phyloP scores from a whole-genome alignment of 345 rosid genomes.

The Lepidium africanum region DNA sequence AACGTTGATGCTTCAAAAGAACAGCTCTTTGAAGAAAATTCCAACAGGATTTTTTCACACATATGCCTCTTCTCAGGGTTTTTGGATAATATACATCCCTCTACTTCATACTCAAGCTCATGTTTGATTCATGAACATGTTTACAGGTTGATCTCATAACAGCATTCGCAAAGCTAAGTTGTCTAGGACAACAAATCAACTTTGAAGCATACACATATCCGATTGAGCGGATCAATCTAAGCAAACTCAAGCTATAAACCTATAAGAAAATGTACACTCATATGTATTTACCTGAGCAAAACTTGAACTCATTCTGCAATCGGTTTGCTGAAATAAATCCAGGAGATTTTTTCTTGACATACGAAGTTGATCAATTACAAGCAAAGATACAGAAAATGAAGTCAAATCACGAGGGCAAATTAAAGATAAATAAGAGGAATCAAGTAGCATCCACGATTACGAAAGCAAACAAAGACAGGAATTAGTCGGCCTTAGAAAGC shows the following conservation, averaged over 20 bases:
- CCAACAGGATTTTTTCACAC: too few relatives aligned
- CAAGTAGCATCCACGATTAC: slow-evolving; percentile 25
- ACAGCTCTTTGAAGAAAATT: too few relatives aligned
- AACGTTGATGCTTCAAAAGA: too few relatives aligned
- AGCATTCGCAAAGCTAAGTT: slow-evolving; percentile 66
- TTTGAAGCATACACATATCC: slow-evolving; percentile 88
- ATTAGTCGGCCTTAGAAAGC: slow-evolving; percentile 33
- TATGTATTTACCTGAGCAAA: neutral
- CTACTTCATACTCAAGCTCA: neutral
- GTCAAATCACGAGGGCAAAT: neutral
- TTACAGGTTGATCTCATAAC: slow-evolving; percentile 90
- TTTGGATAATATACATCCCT: too few relatives aligned
- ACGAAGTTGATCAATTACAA: slow-evolving; percentile 7
- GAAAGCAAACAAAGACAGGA: slow-evolving; percentile 33
- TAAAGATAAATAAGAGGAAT: neutral
- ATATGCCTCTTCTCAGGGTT: too few relatives aligned
- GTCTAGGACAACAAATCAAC: slow-evolving; percentile 77
- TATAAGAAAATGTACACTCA: slow-evolving; percentile 10
- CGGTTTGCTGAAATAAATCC: neutral
- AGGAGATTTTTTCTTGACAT: neutral
- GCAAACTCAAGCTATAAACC: slow-evolving; percentile 65
- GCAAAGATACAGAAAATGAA: neutral
- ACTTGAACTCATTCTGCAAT: neutral
- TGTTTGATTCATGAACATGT: neutral
- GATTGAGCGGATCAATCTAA: slow-evolving; percentile 44